These are phyloP conservation scores for Cafeteria roenbergensis DNA, from an alignment of 108 stramenopile species.

Conservation along the genomic window DNA sequence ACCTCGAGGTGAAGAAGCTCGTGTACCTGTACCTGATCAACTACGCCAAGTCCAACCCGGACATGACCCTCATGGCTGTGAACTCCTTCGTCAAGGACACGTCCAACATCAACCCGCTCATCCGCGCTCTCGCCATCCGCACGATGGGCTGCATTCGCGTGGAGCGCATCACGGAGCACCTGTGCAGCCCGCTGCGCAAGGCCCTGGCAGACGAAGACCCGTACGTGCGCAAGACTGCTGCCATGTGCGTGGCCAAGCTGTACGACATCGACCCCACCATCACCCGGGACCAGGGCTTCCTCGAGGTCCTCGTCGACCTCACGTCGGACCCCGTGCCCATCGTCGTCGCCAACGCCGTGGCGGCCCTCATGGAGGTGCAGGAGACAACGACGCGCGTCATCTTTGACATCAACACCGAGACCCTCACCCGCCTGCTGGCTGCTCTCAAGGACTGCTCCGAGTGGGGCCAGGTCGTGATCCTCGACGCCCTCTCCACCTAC, in stretches of 20 bases:
- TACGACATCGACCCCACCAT: conserved; percentile 93
- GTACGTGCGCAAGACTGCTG: conserved; percentile 95
- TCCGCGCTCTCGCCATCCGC: conserved; percentile 92
- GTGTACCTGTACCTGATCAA: conserved; percentile 99
- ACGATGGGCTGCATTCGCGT: conserved; percentile 99
- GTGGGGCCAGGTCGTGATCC: conserved; percentile 97
- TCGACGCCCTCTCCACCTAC: conserved; percentile 92
- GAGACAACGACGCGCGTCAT: conserved; percentile 79
- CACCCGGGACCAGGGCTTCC: conserved; percentile 87
- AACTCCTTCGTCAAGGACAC: conserved; percentile 99
- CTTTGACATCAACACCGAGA: conserved; percentile 75
- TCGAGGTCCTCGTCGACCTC: conserved; percentile 81
- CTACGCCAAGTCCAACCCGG: conserved; percentile 97
- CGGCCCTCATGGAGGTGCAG: conserved; percentile 90
- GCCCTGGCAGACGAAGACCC: conserved; percentile 77
- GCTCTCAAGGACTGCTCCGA: conserved; percentile 98
- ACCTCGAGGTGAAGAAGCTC: conserved; percentile 93
- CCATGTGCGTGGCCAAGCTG: conserved; percentile 97
- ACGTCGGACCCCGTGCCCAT: conserved; percentile 87
- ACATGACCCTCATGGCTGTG: conserved; percentile 90
- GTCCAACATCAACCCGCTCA: conserved; percentile 87
- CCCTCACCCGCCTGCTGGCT: conserved; percentile 86
- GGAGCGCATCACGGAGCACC: conserved; percentile 95
- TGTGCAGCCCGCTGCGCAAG: conserved; percentile 80
- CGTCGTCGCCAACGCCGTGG: conserved; percentile 97